These are phyloP conservation scores for Prinsepia uniflora DNA, from an alignment of 306 rosid genomes.

Conservation along the genomic window DNA sequence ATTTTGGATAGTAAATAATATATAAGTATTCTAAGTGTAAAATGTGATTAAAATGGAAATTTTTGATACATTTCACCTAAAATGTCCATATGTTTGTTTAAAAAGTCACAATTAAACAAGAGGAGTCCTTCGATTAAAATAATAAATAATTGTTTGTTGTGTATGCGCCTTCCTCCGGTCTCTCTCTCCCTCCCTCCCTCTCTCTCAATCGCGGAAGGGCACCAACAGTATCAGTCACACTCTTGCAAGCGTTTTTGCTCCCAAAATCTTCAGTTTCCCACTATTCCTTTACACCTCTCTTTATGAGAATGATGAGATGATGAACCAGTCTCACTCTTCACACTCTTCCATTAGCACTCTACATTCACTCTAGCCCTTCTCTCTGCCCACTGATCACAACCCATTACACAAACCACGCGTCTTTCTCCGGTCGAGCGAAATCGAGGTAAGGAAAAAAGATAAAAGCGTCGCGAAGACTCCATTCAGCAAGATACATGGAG, in stretches of 20 bases:
- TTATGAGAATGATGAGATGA: neutral
- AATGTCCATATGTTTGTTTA: no score
- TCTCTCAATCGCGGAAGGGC: no score
- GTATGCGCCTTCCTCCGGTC: no score
- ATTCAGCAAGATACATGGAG: conserved; percentile 46
- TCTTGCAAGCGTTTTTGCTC: neutral
- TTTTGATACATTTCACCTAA: no score
- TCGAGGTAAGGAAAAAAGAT: neutral
- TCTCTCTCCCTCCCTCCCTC: no score
- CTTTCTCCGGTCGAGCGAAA: neutral
- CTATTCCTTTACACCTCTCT: neutral
- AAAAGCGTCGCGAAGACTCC: neutral
- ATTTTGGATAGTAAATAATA: no score
- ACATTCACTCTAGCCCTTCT: conserved; percentile 4
- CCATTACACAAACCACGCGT: neutral
- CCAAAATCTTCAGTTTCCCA: neutral
- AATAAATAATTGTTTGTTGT: no score
- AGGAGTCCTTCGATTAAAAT: no score
- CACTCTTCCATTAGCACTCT: neutral
- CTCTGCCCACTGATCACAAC: neutral
- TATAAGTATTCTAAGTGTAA: no score
- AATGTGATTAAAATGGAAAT: no score
- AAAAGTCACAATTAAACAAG: no score
- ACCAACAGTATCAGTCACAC: neutral
- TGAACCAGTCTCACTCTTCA: conserved; percentile 14